Evolutionary conservation across 345 rosid genomes (phyloP).

Genomic region (Arabis hirsuta): DNA sequence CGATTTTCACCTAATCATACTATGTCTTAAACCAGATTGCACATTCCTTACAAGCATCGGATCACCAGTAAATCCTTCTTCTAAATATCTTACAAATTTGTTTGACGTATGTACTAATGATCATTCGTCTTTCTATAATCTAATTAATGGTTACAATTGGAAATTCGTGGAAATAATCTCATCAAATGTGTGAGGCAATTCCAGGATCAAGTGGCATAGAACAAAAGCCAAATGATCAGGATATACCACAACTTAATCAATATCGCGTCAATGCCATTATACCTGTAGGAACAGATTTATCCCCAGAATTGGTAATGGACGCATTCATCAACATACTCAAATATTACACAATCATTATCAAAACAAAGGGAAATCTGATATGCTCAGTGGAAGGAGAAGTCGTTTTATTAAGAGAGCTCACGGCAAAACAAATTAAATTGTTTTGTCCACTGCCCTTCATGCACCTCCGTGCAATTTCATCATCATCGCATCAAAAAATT

Average conservation of each 20-base stretch:
- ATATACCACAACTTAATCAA: constrained; percentile 56
- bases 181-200: constrained; percentile 61
- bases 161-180: too few relatives aligned
- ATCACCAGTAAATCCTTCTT: too few relatives aligned
- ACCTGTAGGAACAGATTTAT: constrained; percentile 65
- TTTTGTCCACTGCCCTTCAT: constrained; percentile 76
- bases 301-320: constrained; percentile 98
- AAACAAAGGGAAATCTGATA: neutral
- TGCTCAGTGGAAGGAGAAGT: constrained; percentile 99
- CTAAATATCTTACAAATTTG: too few relatives aligned
- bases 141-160: too few relatives aligned
- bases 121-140: too few relatives aligned
- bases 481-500: constrained; percentile 62
- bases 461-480: constrained; percentile 66
- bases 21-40: too few relatives aligned
- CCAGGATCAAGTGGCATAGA: constrained; percentile 70
- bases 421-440: constrained; percentile 54
- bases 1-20: too few relatives aligned
- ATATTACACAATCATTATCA: too few relatives aligned
- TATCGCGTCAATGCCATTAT: constrained; percentile 95
- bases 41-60: too few relatives aligned
- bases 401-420: constrained; percentile 71
- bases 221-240: constrained; percentile 57
- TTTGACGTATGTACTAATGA: too few relatives aligned
- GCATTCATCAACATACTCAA: constrained; percentile 33